These are phyloP conservation scores for Stentor roeselii DNA, from an alignment of 73 alveolate genomes.

Conservation along the genomic window DNA sequence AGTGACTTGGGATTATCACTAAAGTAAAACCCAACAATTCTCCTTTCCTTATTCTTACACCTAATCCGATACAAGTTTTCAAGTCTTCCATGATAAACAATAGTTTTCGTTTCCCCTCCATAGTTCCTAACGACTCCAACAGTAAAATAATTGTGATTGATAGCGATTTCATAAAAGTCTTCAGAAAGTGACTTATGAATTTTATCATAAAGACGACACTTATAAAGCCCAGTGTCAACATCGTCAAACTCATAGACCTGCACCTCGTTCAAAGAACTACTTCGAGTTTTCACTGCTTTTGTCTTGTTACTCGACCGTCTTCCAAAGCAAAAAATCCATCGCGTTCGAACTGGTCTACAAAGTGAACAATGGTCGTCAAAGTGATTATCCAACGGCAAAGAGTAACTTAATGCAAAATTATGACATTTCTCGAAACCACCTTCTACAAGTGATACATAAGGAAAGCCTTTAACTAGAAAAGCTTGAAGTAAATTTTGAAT, in stretches of 20 bases:
- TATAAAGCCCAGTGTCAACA: slow-evolving; percentile 1
- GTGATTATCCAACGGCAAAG: slow-evolving; percentile 3
- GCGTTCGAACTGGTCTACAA: background rate
- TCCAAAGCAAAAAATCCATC: background rate
- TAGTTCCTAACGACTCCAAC: background rate
- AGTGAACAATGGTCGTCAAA: background rate
- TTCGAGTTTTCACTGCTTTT: background rate
- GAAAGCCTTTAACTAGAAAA: slow-evolving; percentile 12
- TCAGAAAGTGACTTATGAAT: background rate
- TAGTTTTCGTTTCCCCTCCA: slow-evolving; percentile 4
- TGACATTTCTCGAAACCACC: slow-evolving; percentile 24
- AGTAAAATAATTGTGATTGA: background rate
- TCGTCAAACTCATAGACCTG: background rate
- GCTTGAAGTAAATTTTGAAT: background rate
- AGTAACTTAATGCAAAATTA: background rate
- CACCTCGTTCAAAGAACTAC: background rate
- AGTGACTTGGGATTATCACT: background rate
- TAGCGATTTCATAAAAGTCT: background rate
- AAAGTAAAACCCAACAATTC: background rate
- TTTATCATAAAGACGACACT: background rate
- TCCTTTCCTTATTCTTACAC: background rate
- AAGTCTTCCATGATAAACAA: background rate
- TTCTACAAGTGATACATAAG: slow-evolving; percentile 15
- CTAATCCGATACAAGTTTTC: background rate
- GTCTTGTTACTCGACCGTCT: background rate